These are phyloP conservation scores for Epichloe brachyelytri DNA, from an alignment of 2,329 filamentous ascomycete genomes.

Conservation along the genomic window DNA sequence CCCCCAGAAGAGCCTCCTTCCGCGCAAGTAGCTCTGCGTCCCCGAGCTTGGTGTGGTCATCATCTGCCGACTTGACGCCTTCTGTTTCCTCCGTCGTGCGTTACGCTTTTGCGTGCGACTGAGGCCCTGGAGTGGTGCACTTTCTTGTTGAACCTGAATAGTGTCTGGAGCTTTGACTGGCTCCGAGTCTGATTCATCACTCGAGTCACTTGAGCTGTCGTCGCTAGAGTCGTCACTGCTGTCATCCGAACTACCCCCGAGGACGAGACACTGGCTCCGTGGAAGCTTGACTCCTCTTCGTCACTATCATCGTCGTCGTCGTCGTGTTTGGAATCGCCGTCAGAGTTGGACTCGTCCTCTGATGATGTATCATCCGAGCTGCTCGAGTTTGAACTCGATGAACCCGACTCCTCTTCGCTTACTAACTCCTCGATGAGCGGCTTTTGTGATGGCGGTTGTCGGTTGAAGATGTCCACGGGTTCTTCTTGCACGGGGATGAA, in stretches of 20 bases:
- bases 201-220: slow-evolving; percentile 11
- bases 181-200: slow-evolving; percentile 7
- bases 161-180: slow-evolving; percentile 7
- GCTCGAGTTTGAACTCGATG: slow-evolving; percentile 1
- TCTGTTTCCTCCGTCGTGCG: slow-evolving; percentile 30
- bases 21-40: slow-evolving; percentile 22
- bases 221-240: slow-evolving; percentile 9
- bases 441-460: slow-evolving; percentile 3
- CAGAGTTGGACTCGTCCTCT: background rate
- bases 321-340: background rate
- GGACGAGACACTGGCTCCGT: background rate
- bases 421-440: slow-evolving; percentile 18
- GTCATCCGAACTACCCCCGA: background rate
- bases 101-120: slow-evolving; percentile 38
- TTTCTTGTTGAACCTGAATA: background rate
- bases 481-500: background rate
- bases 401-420: background rate
- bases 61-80: slow-evolving; percentile 9
- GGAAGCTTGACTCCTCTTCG: background rate
- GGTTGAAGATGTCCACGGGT: background rate
- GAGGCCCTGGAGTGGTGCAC: slow-evolving; percentile 21
- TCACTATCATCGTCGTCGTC: background rate
- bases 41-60: background rate
- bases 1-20: slow-evolving; percentile 26
- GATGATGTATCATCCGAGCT: slow-evolving; percentile 7